phyloP scores from a whole-genome alignment of 345 rosid genomes.

The Laguncularia racemosa region DNA sequence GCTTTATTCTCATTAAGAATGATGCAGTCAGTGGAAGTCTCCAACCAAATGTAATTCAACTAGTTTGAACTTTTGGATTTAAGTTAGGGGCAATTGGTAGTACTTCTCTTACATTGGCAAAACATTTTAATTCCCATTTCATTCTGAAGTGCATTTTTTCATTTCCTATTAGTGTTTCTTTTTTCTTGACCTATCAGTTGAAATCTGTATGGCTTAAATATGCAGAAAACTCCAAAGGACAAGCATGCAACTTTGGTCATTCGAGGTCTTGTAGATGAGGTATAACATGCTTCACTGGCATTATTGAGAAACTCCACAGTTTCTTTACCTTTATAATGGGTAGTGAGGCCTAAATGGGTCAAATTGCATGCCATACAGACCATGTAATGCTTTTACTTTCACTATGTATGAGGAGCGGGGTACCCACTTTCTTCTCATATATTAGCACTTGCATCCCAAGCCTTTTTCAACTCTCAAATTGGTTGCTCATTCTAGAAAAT shows the following conservation, averaged over 20 bases:
- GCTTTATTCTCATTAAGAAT: no score
- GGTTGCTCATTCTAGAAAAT: neutral
- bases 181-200: neutral
- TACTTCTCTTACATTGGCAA: no score
- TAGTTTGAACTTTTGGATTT: no score
- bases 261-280: constrained; percentile 91
- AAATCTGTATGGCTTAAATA: constrained; percentile 7
- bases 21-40: no score
- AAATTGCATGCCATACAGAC: neutral
- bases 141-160: no score
- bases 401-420: no score
- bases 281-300: constrained; percentile 9
- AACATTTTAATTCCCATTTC: no score
- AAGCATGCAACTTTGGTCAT: constrained; percentile 88
- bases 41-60: no score
- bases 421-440: no score
- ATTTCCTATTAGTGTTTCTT: neutral
- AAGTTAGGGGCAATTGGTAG: no score
- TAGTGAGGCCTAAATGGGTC: neutral
- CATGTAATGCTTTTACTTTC: no score
- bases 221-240: constrained; percentile 97
- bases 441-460: neutral
- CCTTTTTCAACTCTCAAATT: neutral
- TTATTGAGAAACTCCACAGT: neutral
- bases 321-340: neutral